Conservation (phyloP, 441 rosid species). For the Jatropha podagrica region DNA sequence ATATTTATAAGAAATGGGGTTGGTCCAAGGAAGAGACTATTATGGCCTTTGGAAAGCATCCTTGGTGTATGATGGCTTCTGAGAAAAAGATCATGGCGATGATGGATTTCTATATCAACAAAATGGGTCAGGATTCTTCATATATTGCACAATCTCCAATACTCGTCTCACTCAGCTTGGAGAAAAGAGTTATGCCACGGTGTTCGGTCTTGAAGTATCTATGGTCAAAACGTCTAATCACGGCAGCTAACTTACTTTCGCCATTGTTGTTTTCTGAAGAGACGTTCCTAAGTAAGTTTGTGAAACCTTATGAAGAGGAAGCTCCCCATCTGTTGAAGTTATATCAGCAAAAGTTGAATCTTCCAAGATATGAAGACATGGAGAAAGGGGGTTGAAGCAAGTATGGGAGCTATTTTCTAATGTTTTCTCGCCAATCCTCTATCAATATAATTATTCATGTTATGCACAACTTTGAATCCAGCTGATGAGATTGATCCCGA, state of each 20-base stretch:
- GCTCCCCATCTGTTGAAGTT: slow-evolving; percentile 21
- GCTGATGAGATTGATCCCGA: not conserved
- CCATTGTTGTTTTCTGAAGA: not conserved
- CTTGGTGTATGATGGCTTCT: slow-evolving; percentile 21
- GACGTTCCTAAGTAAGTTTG: slow-evolving; percentile 21
- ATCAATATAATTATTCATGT: not conserved
- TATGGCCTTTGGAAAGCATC: slow-evolving; percentile 25
- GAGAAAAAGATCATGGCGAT: slow-evolving; percentile 20
- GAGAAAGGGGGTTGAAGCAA: not conserved
- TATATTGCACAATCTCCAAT: slow-evolving; percentile 5
- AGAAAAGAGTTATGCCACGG: slow-evolving; percentile 27
- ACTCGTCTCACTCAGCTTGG: slow-evolving; percentile 19
- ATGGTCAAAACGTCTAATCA: slow-evolving; percentile 9
- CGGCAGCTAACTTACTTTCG: not conserved
- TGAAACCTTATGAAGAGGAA: slow-evolving; percentile 20
- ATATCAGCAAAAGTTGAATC: slow-evolving; percentile 6
- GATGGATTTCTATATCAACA: slow-evolving; percentile 29
- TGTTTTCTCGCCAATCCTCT: not conserved
- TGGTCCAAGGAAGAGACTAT: slow-evolving; percentile 18
- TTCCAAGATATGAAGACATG: not conserved
- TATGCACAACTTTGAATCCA: not conserved
- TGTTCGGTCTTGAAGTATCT: slow-evolving; percentile 19
- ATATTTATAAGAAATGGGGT: slow-evolving; percentile 25
- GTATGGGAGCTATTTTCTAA: not conserved
- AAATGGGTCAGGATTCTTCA: slow-evolving; percentile 22